Evolutionary conservation across 805 yeast species (phyloP).

Genomic region (Candida hungchunana): DNA sequence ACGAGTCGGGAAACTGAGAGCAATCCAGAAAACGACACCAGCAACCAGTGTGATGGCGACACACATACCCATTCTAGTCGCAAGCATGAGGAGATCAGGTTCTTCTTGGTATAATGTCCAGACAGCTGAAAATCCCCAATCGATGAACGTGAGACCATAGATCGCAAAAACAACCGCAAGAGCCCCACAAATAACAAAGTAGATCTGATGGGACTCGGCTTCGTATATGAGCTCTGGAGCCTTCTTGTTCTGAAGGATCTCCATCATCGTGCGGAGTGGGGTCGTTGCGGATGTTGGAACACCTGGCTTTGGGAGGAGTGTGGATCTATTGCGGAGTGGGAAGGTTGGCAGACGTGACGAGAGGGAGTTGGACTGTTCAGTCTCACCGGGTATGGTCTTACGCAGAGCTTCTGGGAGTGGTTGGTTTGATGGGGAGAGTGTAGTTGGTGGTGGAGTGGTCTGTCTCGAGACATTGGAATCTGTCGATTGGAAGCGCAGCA

Average conservation of each 20-base stretch:
- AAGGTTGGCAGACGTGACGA: slow-evolving; percentile 61
- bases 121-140: slow-evolving; percentile 51
- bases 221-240: slow-evolving; percentile 76
- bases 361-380: slow-evolving; percentile 36
- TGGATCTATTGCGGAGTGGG: slow-evolving; percentile 65
- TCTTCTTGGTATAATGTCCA: slow-evolving; percentile 50
- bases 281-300: slow-evolving; percentile 58
- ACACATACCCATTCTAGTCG: slow-evolving; percentile 36
- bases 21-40: slow-evolving; percentile 24
- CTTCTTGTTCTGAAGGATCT: slow-evolving; percentile 46
- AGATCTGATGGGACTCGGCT: slow-evolving; percentile 77
- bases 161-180: slow-evolving; percentile 64
- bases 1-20: slow-evolving; percentile 60
- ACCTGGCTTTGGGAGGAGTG: slow-evolving; percentile 69
- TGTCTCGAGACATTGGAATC: not conserved
- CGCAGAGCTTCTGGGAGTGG: slow-evolving; percentile 20
- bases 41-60: slow-evolving; percentile 39
- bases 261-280: slow-evolving; percentile 55
- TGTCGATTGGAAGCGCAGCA: slow-evolving; percentile 4
- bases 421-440: slow-evolving; percentile 1
- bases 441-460: not conserved
- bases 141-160: slow-evolving; percentile 61
- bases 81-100: slow-evolving; percentile 34
- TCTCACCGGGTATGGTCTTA: slow-evolving; percentile 26
- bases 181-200: slow-evolving; percentile 65